These are phyloP conservation scores for Gentiana macrophylla DNA, from an alignment of 257 asterid genomes.

Conservation along the genomic window DNA sequence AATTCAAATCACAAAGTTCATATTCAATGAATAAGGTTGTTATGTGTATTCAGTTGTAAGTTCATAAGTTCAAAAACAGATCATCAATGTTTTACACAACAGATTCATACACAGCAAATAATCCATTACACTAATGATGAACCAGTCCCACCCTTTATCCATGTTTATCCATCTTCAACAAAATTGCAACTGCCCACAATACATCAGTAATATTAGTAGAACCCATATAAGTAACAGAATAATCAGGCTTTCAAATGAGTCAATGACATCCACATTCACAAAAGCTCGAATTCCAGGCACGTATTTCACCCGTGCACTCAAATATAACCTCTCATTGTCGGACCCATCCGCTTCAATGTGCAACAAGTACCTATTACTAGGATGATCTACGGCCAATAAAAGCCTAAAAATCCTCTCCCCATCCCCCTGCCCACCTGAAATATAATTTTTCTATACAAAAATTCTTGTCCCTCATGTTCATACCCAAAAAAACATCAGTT, in stretches of 20 bases:
- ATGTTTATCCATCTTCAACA: constrained; percentile 56
- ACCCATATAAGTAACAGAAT: too few relatives aligned
- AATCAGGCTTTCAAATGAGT: constrained; percentile 81
- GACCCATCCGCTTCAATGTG: constrained; percentile 70
- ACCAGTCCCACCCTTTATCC: constrained; percentile 94
- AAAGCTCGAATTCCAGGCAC: constrained; percentile 68
- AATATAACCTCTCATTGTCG: constrained; percentile 59
- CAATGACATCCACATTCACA: constrained; percentile 75
- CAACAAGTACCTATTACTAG: constrained; percentile 88
- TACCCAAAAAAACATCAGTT: too few relatives aligned
- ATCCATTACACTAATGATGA: constrained; percentile 77
- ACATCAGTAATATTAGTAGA: constrained; percentile 71
- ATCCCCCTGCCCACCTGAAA: constrained; percentile 71
- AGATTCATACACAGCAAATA: constrained; percentile 78
- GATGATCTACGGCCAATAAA: constrained; percentile 83
- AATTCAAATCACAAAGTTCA: too few relatives aligned
- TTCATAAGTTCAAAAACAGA: too few relatives aligned
- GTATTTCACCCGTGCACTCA: constrained; percentile 57
- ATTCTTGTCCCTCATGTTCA: too few relatives aligned
- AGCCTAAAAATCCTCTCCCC: constrained; percentile 70
- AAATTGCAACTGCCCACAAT: constrained; percentile 72
- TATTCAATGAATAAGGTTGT: too few relatives aligned
- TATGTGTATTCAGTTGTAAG: too few relatives aligned
- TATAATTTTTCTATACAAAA: constrained; percentile 26
- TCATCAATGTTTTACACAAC: too few relatives aligned